A percentile compares a stretch with the other conserved stretches of the same genome.
phyloP scores from a whole-genome alignment of 441 rosid species.

The Pelargonium myrrhifolium region DNA sequence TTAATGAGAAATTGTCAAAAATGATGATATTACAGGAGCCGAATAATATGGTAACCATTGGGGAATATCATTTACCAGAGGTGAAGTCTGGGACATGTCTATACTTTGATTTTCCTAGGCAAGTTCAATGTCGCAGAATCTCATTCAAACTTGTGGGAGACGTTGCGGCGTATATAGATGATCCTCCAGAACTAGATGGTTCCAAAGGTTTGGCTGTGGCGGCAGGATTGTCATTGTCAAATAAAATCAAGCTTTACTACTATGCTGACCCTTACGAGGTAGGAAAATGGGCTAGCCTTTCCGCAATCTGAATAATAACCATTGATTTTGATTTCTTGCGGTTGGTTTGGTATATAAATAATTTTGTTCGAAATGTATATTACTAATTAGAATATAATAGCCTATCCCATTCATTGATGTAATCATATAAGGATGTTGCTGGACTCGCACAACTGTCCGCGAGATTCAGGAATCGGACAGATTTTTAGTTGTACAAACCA shows the following conservation, averaged over 20 bases:
- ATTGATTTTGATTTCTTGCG: background rate
- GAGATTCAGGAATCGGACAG: too few species aligned
- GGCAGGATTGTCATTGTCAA: constrained; percentile 60
- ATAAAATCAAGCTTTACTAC: constrained; percentile 64
- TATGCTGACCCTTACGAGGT: constrained; percentile 73
- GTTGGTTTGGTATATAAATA: background rate
- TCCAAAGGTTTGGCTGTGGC: constrained; percentile 40
- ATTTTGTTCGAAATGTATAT: background rate
- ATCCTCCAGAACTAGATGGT: constrained; percentile 42
- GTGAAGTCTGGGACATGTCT: constrained; percentile 60
- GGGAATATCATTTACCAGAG: constrained; percentile 73
- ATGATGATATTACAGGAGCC: constrained; percentile 46
- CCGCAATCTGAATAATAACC: constrained; percentile 35
- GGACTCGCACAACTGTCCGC: too few species aligned
- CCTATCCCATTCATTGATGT: too few species aligned
- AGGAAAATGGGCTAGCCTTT: constrained; percentile 91
- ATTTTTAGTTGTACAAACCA: too few species aligned
- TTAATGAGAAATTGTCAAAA: background rate
- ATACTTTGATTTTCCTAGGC: constrained; percentile 76
- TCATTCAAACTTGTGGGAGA: constrained; percentile 74
- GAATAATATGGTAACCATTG: constrained; percentile 58
- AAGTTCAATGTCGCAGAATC: constrained; percentile 52
- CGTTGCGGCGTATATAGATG: constrained; percentile 60
- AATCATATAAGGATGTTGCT: too few species aligned
- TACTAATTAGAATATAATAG: background rate